These are phyloP conservation scores for Chlamydomonas incerta DNA, from an alignment of 139 green algal genomes.

Conservation along the genomic window DNA sequence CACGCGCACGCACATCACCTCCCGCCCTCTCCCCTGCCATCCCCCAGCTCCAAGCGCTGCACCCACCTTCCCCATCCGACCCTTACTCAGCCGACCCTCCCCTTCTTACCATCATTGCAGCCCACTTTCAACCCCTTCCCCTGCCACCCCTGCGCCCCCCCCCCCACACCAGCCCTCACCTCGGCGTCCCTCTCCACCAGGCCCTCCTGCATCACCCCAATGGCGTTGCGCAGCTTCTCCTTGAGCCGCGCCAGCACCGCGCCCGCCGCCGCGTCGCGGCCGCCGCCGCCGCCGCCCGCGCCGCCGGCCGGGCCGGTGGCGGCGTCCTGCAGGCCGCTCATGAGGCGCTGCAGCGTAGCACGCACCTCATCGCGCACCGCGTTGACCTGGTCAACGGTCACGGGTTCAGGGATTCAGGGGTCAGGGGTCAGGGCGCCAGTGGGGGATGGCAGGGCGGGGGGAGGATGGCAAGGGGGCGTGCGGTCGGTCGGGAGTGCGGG, in stretches of 20 bases:
- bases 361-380: conserved; percentile 12
- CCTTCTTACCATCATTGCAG: no score
- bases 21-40: no score
- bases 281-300: no score
- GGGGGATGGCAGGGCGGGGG: not conserved
- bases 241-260: conserved; percentile 13
- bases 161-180: conserved; percentile 50
- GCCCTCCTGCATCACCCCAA: conserved; percentile 77
- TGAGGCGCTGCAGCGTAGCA: not conserved
- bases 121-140: no score
- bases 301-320: not conserved
- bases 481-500: no score
- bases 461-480: no score
- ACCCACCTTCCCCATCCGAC: no score
- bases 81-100: no score
- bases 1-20: no score
- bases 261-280: no score
- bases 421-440: not conserved
- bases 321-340: not conserved
- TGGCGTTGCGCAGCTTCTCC: conserved; percentile 64
- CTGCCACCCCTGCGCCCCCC: not conserved
- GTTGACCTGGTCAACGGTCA: conserved; percentile 2
- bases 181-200: conserved; percentile 90
- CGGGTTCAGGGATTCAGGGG: not conserved
- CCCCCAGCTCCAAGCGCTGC: no score